These are phyloP conservation scores for Geoglossum cookeanum DNA, from an alignment of 2,329 filamentous ascomycete genomes.

Conservation along the genomic window DNA sequence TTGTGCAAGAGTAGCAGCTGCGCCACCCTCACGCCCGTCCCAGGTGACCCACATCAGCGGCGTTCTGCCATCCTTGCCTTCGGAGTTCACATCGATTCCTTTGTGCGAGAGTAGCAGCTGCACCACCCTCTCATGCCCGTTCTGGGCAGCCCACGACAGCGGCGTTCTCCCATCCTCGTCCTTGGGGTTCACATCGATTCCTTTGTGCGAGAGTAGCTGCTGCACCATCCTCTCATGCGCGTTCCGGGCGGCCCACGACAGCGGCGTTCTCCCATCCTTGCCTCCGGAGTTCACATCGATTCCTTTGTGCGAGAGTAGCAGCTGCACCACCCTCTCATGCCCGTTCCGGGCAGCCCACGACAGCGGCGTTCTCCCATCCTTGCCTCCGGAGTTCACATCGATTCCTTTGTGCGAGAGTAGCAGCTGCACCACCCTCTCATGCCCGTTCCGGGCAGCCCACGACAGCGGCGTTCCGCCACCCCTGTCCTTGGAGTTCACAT, in stretches of 20 bases:
- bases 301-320: not conserved
- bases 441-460: not conserved
- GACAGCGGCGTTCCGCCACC: not conserved
- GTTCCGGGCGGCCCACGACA: not conserved
- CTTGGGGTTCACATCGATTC: not conserved
- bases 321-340: not conserved
- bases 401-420: conserved; percentile 3
- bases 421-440: not conserved
- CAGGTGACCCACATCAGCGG: not conserved
- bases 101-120: not conserved
- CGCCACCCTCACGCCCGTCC: not conserved
- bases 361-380: conserved; percentile 6
- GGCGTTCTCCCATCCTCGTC: not conserved
- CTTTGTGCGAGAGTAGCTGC: not conserved
- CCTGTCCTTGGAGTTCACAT: not conserved
- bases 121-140: not conserved
- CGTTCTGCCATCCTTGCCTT: not conserved
- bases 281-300: not conserved
- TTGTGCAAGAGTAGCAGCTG: not conserved
- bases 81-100: not conserved
- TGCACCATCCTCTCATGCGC: not conserved
- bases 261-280: not conserved
- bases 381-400: not conserved
- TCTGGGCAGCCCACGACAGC: not conserved
- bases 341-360: not conserved